phyloP scores from a whole-genome alignment of 805 yeast species.

The Teunomyces panamensis region DNA sequence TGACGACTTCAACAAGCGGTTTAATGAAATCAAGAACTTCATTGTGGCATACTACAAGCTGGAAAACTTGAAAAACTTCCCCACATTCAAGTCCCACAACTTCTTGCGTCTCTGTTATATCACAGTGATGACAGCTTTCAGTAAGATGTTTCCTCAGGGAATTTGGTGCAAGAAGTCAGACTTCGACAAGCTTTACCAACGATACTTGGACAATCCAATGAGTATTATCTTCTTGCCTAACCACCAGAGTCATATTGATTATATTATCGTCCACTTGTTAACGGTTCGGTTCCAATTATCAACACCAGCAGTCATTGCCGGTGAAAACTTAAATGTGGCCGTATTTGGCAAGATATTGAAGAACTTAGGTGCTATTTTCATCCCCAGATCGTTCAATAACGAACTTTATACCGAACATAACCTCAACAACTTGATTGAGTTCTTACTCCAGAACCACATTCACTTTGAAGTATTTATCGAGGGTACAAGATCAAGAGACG shows the following conservation, averaged over 20 bases:
- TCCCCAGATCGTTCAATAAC: constrained; percentile 47
- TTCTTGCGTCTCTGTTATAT: constrained; percentile 35
- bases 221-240: constrained; percentile 53
- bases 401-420: constrained; percentile 46
- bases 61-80: constrained; percentile 37
- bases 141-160: constrained; percentile 42
- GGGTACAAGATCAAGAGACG: constrained; percentile 66
- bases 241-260: constrained; percentile 62
- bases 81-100: constrained; percentile 23
- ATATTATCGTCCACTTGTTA: constrained; percentile 54
- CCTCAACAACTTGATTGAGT: constrained; percentile 47
- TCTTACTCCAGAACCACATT: constrained; percentile 45
- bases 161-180: constrained; percentile 36
- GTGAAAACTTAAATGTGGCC: constrained; percentile 63
- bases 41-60: constrained; percentile 35
- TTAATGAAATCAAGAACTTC: constrained; percentile 34
- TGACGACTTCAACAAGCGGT: constrained; percentile 29
- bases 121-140: constrained; percentile 32
- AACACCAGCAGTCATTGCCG: constrained; percentile 58
- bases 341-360: constrained; percentile 50
- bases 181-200: constrained; percentile 25
- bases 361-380: constrained; percentile 55
- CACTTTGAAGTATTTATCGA: constrained; percentile 61
- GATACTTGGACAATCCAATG: constrained; percentile 39
- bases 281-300: constrained; percentile 53